Evolutionary conservation across 495 filamentous ascomycete species (phyloP).

Genomic region (Cryomyces minteri): DNA sequence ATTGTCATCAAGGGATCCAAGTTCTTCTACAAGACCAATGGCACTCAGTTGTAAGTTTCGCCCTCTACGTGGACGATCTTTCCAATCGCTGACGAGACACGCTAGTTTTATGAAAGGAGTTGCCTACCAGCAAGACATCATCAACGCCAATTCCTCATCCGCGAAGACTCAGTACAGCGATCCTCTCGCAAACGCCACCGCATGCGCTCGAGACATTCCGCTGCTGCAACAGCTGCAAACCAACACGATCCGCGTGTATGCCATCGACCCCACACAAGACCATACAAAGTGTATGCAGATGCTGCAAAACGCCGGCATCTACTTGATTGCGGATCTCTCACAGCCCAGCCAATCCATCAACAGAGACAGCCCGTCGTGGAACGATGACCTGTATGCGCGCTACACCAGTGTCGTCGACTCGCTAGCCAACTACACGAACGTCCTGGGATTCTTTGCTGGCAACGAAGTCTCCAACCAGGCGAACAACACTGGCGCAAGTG

Average conservation of each 20-base stretch:
- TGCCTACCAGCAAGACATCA: conserved; percentile 55
- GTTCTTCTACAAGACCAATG: conserved; percentile 62
- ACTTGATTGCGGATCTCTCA: conserved; percentile 78
- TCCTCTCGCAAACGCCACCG: conserved; percentile 50
- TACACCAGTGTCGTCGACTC: conserved; percentile 76
- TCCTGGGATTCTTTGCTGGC: conserved; percentile 89
- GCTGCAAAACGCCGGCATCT: conserved; percentile 75
- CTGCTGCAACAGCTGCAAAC: conserved; percentile 55
- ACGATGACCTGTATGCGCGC: conserved; percentile 49
- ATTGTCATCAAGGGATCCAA: conserved; percentile 39
- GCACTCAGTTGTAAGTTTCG: conserved; percentile 55
- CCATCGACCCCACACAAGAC: conserved; percentile 60
- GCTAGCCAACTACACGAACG: conserved; percentile 63
- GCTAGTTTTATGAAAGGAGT: conserved; percentile 61
- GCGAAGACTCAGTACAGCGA: conserved; percentile 28
- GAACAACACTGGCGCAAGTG: conserved; percentile 67
- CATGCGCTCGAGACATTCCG: conserved; percentile 73
- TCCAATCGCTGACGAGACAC: neutral
- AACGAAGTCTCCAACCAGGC: conserved; percentile 86
- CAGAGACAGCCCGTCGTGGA: conserved; percentile 60
- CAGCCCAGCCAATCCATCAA: conserved; percentile 69
- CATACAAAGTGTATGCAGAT: conserved; percentile 75
- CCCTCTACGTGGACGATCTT: neutral
- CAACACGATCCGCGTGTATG: conserved; percentile 88
- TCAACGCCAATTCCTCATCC: neutral